Evolutionary conservation across 352 stramenopile genomes (phyloP).

Genomic region (Phytophthora megakarya): DNA sequence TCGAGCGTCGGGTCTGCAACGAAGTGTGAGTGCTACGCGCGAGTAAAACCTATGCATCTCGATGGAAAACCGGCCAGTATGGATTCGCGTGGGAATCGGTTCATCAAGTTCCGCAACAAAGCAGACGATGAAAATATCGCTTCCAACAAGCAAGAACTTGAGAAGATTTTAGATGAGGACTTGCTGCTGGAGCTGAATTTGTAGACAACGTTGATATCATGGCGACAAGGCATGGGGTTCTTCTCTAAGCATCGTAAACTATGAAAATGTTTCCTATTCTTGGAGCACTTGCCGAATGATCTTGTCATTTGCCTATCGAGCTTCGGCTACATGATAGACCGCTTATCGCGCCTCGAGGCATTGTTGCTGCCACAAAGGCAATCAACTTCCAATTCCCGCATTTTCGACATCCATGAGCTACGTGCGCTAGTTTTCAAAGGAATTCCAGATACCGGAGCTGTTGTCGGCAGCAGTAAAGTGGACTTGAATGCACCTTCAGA

Average conservation of each 20-base stretch:
- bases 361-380: conserved; percentile 15
- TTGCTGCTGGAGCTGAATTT: conserved; percentile 3
- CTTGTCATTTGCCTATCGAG: too few relatives aligned
- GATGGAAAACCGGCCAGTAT: background rate
- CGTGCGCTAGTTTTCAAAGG: conserved; percentile 26
- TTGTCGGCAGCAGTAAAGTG: background rate
- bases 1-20: background rate
- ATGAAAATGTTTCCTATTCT: too few relatives aligned
- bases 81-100: background rate
- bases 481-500: background rate
- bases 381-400: background rate
- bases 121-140: conserved; percentile 4
- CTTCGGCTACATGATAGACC: background rate
- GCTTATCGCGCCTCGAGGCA: conserved; percentile 9
- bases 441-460: background rate
- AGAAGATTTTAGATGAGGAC: background rate
- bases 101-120: conserved; percentile 11
- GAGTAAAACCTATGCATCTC: background rate
- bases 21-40: conserved; percentile 4
- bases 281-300: too few relatives aligned
- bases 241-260: too few relatives aligned
- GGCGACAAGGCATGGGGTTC: too few relatives aligned
- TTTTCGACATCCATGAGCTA: conserved; percentile 33
- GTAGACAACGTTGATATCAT: too few relatives aligned
- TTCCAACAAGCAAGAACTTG: background rate